phyloP scores from a whole-genome alignment of 2,329 filamentous ascomycete species.

The Shiraia sp. region DNA sequence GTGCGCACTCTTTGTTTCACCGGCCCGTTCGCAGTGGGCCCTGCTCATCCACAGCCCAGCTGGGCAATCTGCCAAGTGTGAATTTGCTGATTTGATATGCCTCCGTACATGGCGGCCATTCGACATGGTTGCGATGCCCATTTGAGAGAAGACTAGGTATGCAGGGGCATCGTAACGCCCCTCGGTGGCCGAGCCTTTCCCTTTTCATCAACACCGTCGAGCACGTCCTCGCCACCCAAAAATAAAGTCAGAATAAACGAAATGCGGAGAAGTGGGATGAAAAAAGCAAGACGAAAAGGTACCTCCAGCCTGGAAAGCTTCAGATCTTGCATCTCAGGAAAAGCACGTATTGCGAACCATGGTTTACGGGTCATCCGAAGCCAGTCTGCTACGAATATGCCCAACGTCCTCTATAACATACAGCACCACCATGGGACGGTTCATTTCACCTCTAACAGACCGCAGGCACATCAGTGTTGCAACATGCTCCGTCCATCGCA shows the following conservation, averaged over 20 bases:
- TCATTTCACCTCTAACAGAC: too few species aligned
- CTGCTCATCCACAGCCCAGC: conserved; percentile 18
- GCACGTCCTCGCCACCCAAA: conserved; percentile 37
- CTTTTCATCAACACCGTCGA: conserved; percentile 21
- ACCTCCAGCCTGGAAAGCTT: too few species aligned
- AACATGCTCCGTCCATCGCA: conserved; percentile 8
- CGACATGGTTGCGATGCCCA: too few species aligned
- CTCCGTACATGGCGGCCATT: too few species aligned
- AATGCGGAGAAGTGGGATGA: conserved; percentile 42
- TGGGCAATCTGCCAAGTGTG: conserved; percentile 19
- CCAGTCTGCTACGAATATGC: too few species aligned
- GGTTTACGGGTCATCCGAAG: too few species aligned
- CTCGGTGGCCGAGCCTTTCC: conserved; percentile 21
- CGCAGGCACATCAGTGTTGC: conserved; percentile 9
- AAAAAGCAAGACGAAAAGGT: too few species aligned
- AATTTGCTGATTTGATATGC: too few species aligned
- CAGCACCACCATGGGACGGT: too few species aligned
- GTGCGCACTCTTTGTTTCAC: conserved; percentile 32
- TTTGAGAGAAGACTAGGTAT: conserved; percentile 20
- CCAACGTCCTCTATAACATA: too few species aligned
- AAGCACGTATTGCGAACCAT: not conserved
- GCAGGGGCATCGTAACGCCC: conserved; percentile 31
- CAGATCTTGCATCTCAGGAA: conserved; percentile 1
- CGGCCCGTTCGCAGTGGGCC: conserved; percentile 26
- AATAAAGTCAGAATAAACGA: conserved; percentile 37